Conservation (phyloP, 2,329 filamentous ascomycete genomes). For the Aspergillus glaucus region DNA sequence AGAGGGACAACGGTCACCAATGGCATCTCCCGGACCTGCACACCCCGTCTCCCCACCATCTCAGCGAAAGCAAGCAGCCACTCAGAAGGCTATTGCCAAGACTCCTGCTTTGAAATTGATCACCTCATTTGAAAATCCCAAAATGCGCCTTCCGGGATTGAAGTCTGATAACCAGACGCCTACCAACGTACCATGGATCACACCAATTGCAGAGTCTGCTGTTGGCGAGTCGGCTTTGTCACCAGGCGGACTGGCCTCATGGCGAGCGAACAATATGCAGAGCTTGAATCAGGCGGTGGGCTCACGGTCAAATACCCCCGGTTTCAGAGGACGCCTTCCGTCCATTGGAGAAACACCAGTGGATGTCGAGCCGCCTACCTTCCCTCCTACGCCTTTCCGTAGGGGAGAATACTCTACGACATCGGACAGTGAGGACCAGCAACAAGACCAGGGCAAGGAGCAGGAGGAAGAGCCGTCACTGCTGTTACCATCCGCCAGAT, state of each 20-base stretch:
- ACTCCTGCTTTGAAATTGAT: constrained; percentile 83
- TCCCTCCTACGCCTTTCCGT: constrained; percentile 36
- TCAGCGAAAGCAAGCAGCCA: constrained; percentile 45
- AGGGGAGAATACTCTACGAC: constrained; percentile 45
- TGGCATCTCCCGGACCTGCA: constrained; percentile 57
- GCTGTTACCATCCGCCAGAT: constrained; percentile 40
- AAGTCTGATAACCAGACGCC: constrained; percentile 60
- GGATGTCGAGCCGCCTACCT: constrained; percentile 41
- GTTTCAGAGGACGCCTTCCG: constrained; percentile 62
- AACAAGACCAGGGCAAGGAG: constrained; percentile 22
- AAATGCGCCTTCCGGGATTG: constrained; percentile 58
- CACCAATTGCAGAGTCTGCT: constrained; percentile 77
- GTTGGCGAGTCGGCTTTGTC: constrained; percentile 55
- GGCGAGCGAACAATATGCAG: constrained; percentile 53
- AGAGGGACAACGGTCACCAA: constrained; percentile 20
- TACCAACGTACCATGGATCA: constrained; percentile 68
- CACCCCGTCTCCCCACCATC: constrained; percentile 20
- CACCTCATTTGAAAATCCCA: constrained; percentile 67
- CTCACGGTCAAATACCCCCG: constrained; percentile 56
- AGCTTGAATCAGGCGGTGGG: constrained; percentile 65
- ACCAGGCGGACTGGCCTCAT: constrained; percentile 60
- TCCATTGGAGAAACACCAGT: constrained; percentile 68
- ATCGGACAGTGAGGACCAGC: constrained; percentile 34
- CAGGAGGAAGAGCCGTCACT: constrained; percentile 30
- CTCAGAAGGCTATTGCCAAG: constrained; percentile 59